Percentiles rank a stretch among this genome's conserved stretches.
Conservation (phyloP, 2,329 filamentous ascomycete species). For the Monosporascus sp. region DNA sequence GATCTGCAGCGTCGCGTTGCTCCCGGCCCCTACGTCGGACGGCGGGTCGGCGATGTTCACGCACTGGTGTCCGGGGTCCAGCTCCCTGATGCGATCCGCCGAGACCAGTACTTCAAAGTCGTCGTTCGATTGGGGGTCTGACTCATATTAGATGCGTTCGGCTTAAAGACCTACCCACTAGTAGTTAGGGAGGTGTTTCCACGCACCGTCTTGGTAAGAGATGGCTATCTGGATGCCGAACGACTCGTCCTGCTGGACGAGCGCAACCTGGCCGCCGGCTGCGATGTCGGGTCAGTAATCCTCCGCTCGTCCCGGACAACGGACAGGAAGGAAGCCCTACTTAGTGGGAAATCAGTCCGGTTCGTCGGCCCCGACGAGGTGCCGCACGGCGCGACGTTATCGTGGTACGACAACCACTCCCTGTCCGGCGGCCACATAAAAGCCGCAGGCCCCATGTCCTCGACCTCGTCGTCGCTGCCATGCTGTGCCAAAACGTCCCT, state of each 20-base stretch:
- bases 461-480: constrained; percentile 35
- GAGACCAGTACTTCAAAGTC: constrained; percentile 36
- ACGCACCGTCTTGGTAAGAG: constrained; percentile 44
- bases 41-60: constrained; percentile 31
- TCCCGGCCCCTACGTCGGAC: constrained; percentile 29
- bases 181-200: background rate
- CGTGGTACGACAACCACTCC: constrained; percentile 46
- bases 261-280: constrained; percentile 50
- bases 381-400: constrained; percentile 55
- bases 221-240: constrained; percentile 49
- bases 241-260: constrained; percentile 53
- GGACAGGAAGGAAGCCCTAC: constrained; percentile 26
- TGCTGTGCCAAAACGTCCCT: background rate
- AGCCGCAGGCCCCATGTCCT: constrained; percentile 32
- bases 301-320: background rate
- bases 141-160: background rate
- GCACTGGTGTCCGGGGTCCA: constrained; percentile 42
- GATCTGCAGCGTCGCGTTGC: constrained; percentile 44
- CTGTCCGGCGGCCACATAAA: constrained; percentile 58
- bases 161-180: too few relatives aligned
- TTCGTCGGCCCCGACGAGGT: constrained; percentile 40
- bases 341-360: constrained; percentile 51
- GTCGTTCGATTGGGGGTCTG: constrained; percentile 33
- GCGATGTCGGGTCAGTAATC: background rate
- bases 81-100: constrained; percentile 28